Evolutionary conservation across 2,329 filamentous ascomycete species (phyloP).

Genomic region (Zymoseptoria brevis): DNA sequence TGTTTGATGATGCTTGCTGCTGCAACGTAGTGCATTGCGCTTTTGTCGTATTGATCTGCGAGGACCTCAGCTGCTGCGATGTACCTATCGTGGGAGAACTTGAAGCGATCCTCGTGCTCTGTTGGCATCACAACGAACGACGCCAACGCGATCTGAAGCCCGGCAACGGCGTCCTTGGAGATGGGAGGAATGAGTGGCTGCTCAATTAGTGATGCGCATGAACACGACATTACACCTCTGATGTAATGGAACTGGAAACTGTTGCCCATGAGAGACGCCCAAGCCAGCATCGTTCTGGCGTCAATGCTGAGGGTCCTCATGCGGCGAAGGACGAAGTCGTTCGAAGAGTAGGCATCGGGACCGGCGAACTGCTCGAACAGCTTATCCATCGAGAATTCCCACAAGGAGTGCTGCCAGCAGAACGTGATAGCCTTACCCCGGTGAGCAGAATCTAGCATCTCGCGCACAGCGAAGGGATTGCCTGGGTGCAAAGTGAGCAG

Average conservation of each 20-base stretch:
- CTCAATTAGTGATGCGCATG: slow-evolving; percentile 52
- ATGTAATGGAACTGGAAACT: slow-evolving; percentile 79
- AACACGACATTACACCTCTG: slow-evolving; percentile 65
- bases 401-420: slow-evolving; percentile 72
- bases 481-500: slow-evolving; percentile 28
- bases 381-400: slow-evolving; percentile 78
- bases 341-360: slow-evolving; percentile 69
- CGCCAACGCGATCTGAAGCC: slow-evolving; percentile 73
- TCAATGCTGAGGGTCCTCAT: slow-evolving; percentile 66
- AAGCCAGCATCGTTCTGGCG: slow-evolving; percentile 72
- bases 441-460: slow-evolving; percentile 83
- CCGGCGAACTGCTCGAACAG: slow-evolving; percentile 79
- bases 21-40: slow-evolving; percentile 87
- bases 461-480: slow-evolving; percentile 88
- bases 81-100: slow-evolving; percentile 82
- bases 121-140: slow-evolving; percentile 74
- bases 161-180: slow-evolving; percentile 63
- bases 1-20: slow-evolving; percentile 73
- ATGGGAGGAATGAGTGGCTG: slow-evolving; percentile 46
- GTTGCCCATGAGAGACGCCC: slow-evolving; percentile 75
- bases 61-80: slow-evolving; percentile 67
- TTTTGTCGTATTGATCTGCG: slow-evolving; percentile 56
- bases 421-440: slow-evolving; percentile 86
- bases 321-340: slow-evolving; percentile 70
- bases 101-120: slow-evolving; percentile 77